Conservation (phyloP, 345 rosid species). For the Corymbia maculata region DNA sequence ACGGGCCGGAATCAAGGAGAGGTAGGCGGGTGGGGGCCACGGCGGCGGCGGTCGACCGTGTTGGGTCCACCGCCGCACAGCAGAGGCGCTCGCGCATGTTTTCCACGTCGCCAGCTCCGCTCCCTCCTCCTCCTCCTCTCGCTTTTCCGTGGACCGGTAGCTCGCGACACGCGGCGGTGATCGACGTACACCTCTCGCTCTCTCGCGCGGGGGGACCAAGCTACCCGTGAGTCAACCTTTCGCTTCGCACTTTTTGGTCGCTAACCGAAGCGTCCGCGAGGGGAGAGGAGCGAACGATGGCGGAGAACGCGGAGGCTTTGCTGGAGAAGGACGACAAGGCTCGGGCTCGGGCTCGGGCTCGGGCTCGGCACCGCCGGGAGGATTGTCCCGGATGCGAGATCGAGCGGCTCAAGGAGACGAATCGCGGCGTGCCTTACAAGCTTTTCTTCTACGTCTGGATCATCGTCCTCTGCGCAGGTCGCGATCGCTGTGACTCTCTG, state of each 20-base stretch:
- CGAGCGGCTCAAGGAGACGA: slow-evolving; percentile 24
- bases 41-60: rapidly evolving
- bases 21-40: neutral
- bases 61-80: neutral
- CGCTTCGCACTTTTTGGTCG: neutral
- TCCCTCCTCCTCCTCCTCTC: neutral
- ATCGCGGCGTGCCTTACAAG: slow-evolving; percentile 25
- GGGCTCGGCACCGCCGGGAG: slow-evolving; percentile 3
- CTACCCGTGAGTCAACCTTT: neutral
- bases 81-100: neutral
- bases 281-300: neutral
- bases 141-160: neutral
- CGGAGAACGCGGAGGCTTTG: neutral
- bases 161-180: neutral
- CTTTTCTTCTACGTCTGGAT: slow-evolving; percentile 40
- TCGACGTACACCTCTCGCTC: neutral
- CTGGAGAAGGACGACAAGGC: slow-evolving; percentile 5
- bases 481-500: neutral
- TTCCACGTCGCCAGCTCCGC: neutral
- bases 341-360: neutral
- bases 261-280: neutral
- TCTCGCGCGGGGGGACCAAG: neutral
- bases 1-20: neutral
- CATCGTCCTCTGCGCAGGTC: slow-evolving; percentile 51
- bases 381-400: slow-evolving; percentile 44